Base-by-base conservation (phyloP, 2,329 filamentous ascomycete species). In the Xylaria sp. region DNA sequence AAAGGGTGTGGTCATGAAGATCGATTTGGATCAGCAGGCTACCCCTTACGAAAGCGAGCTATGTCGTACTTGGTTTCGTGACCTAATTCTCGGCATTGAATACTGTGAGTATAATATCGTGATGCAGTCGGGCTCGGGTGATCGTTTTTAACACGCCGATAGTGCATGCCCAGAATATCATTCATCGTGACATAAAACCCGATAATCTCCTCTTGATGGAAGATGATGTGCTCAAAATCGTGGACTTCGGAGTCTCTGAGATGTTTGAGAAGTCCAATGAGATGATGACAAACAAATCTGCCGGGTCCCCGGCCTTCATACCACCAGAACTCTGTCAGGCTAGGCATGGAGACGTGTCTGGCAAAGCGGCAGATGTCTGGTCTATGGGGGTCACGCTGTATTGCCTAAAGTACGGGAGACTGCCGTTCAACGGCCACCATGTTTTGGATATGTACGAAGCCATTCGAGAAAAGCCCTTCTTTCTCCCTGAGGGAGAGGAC, bases 161-260 rank as follows among this genome's bases (percentile, higher is more conserved):
- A 92, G 89, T 99, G 47, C 95, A 99, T 78, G 90, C 91, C 0
- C 95, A 98, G 77, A 94, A 94, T 7, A 92, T 98, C 68, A 91
- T 97, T 15, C 95, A 99, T 76, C 88, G 95, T 56, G 95, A 99
- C 73, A 97, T 99, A 80, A 99, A 99, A 78, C 95, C 95, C 0
- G 95, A 98, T 76, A 99, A 99, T 70, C 89, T 96, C 56, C 84
- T 99, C 7, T 81, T 99, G 40, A 97, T 93, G 0, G 86, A 89
- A 37, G 94, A 97, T 58, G 91, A 98, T 71, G 88, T 97, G n/a
- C 85, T 99, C 55, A 99, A 98, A 76, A 90, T 99, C 67, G 93
- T 96, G 55, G 95, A 98, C 76, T 99, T 99, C 82, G 95, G 95
- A n/a, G 95, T 98, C 7, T 98, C 94, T 0, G 94, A 99, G 74